Evolutionary conservation across 805 yeast genomes (phyloP).

Genomic region (Sporopachydermia quercuum): DNA sequence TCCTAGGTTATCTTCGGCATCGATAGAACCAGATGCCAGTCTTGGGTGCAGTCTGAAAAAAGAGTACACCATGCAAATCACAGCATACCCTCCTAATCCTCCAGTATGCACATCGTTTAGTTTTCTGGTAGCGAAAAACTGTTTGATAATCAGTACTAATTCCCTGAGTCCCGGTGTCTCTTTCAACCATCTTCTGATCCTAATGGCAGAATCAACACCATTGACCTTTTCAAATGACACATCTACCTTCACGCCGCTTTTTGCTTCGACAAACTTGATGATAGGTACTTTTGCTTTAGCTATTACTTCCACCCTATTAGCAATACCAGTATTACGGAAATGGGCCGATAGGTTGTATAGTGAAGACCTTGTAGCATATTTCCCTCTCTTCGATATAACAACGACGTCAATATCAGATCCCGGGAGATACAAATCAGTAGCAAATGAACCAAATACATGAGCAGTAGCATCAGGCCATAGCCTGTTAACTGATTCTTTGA

Average conservation of each 20-base stretch:
- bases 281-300: constrained; percentile 90
- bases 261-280: constrained; percentile 72
- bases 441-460: constrained; percentile 85
- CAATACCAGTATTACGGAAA: constrained; percentile 45
- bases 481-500: constrained; percentile 34
- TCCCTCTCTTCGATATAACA: constrained; percentile 45
- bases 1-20: constrained; percentile 66
- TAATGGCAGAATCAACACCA: constrained; percentile 70
- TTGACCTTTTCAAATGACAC: constrained; percentile 77
- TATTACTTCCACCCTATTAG: constrained; percentile 66
- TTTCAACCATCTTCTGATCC: constrained; percentile 60
- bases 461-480: constrained; percentile 72
- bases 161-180: constrained; percentile 71
- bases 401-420: constrained; percentile 96
- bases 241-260: constrained; percentile 63
- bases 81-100: constrained; percentile 88
- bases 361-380: constrained; percentile 45
- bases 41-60: constrained; percentile 73
- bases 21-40: constrained; percentile 47
- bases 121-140: constrained; percentile 62
- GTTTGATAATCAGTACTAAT: constrained; percentile 69
- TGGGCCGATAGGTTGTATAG: constrained; percentile 61
- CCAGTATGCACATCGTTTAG: constrained; percentile 84
- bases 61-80: constrained; percentile 73
- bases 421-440: constrained; percentile 85